phyloP scores from a whole-genome alignment of 768 basidiomycete species.

The Phylloporus sp. region DNA sequence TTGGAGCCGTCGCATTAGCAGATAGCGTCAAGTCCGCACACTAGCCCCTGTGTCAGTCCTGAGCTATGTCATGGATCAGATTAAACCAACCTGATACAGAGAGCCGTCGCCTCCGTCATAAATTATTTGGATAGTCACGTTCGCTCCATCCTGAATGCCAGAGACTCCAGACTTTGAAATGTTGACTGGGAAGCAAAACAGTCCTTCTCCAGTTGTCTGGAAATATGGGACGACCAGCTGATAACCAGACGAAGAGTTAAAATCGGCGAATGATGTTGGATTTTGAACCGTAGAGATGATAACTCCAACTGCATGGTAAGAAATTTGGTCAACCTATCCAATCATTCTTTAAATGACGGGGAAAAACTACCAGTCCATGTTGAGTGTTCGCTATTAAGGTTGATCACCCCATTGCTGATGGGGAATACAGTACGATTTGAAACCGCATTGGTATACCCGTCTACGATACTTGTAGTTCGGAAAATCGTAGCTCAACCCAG shows the following conservation, averaged over 20 bases:
- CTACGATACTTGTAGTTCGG: conserved; percentile 32
- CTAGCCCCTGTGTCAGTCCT: conserved; percentile 31
- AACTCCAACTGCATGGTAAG: conserved; percentile 40
- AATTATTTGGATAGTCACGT: conserved; percentile 68
- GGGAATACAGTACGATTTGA: conserved; percentile 66
- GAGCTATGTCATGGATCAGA: not conserved
- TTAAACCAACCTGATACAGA: conserved; percentile 56
- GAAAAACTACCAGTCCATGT: conserved; percentile 46
- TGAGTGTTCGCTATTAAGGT: conserved; percentile 61
- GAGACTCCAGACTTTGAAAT: conserved; percentile 45
- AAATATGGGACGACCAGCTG: conserved; percentile 45
- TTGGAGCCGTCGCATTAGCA: conserved; percentile 44
- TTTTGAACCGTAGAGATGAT: conserved; percentile 51
- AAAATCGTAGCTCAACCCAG: not conserved
- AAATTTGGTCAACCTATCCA: conserved; percentile 1
- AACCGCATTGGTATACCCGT: conserved; percentile 54
- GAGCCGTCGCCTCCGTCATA: conserved; percentile 67
- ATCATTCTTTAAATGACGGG: not conserved
- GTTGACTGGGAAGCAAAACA: conserved; percentile 64
- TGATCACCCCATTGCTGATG: conserved; percentile 54
- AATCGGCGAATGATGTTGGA: conserved; percentile 61
- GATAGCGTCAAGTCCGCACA: conserved; percentile 78
- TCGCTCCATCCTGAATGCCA: conserved; percentile 54
- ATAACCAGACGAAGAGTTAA: conserved; percentile 40
- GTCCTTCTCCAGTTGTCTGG: conserved; percentile 50